These are phyloP conservation scores for Solanum piurae DNA, from an alignment of 257 asterid species.

Conservation along the genomic window DNA sequence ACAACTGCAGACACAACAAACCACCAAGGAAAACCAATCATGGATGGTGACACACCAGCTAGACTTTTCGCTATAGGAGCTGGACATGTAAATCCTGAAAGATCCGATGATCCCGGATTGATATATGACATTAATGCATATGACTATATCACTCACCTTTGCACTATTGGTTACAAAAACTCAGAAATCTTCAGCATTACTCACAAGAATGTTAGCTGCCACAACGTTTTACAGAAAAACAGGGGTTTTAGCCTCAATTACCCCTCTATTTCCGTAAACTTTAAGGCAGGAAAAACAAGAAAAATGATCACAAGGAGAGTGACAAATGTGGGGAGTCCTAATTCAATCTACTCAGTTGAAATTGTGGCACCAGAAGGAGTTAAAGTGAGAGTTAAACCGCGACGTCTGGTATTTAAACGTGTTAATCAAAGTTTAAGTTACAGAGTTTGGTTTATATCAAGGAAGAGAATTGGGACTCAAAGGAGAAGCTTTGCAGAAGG, in stretches of 20 bases:
- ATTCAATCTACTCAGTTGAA: constrained; percentile 20
- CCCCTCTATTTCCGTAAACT: constrained; percentile 62
- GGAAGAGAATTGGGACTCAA: constrained; percentile 21
- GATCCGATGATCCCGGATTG: constrained; percentile 76
- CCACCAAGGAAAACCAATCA: constrained; percentile 59
- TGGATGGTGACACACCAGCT: constrained; percentile 75
- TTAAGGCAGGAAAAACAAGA: constrained; percentile 39
- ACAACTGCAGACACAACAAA: constrained; percentile 39
- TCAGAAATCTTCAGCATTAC: constrained; percentile 66
- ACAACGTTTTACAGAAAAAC: constrained; percentile 30
- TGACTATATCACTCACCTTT: constrained; percentile 63
- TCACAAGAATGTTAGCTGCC: constrained; percentile 79
- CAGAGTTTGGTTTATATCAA: constrained; percentile 53
- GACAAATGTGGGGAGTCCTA: constrained; percentile 60
- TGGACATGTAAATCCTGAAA: constrained; percentile 78
- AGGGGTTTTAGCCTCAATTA: constrained; percentile 81
- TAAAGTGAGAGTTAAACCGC: constrained; percentile 56
- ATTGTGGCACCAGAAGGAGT: constrained; percentile 76
- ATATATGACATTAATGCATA: constrained; percentile 54
- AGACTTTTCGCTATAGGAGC: constrained; percentile 69
- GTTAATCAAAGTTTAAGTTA: constrained; percentile 58
- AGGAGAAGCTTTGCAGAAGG: constrained; percentile 38
- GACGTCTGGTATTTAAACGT: constrained; percentile 35
- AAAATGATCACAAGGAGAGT: constrained; percentile 46
- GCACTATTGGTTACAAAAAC: constrained; percentile 53